Base-by-base conservation (phyloP, 257 asterid genomes). In the Solanum bukasovii region DNA sequence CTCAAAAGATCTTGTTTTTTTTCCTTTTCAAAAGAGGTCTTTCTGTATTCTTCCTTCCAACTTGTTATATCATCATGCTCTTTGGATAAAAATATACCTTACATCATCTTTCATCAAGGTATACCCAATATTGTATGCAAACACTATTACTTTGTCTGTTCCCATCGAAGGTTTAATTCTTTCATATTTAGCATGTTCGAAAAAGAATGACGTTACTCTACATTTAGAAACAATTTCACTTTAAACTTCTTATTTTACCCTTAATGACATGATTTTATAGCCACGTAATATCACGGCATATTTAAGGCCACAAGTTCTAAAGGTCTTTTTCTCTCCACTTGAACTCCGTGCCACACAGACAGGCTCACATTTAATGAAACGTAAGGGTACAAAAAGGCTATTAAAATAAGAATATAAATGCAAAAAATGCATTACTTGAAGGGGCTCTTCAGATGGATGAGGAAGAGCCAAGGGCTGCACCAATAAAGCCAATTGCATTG, bases 381-480 rank as follows among this genome's bases (percentile, higher is more conserved):
- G 2, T 21, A 74, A 37, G 83, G 83, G 31, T 74, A 74, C 31
- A 74, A 74, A 74, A 77, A 77, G 44, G 70, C 27, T 29, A 82
- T 9, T 49, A 82, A 46, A 82, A 31, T 82, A 18, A 18, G 70
- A 49, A 82, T 7, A 82, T 10, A 82, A 10, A 84, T 46, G 16
- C 42, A 77, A 85, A 84, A 72, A 88, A 89, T 79, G 83, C 83
- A 90, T 91, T 96, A 97, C 99, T 65, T 96, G 98, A 90, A 97
- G 94, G 56, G 98, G 96, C 90, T 97, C 99, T 94, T 97, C 99
- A 52, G 98, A 95, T 38, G 99, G 97, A 92, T 97, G 98, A 68
- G 98, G 96, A 84, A 97, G 98, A 88, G 99, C 98, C 90, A 97
- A 90, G 87, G 99, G 99, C 93, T 97, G 99, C 89, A 97, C 99